Base-by-base conservation (phyloP, 2,329 filamentous ascomycete genomes). In the Chaetomiaceae sp. region DNA sequence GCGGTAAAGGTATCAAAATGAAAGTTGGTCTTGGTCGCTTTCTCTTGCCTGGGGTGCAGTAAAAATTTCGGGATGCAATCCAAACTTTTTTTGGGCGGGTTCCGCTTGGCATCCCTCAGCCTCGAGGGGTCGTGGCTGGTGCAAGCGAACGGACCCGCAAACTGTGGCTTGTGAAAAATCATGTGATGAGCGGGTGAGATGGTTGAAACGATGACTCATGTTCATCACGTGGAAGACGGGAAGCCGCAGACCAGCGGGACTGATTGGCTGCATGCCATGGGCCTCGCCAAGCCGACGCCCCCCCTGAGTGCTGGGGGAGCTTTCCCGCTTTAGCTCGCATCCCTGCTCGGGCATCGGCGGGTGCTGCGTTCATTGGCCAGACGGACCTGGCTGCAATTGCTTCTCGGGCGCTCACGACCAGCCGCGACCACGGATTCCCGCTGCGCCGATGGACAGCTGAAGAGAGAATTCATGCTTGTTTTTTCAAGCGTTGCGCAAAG, bases 41-140 rank as follows among this genome's bases (percentile, higher is more conserved):
- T 8, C n/a, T 16, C 30, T 40, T 13, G 21, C 19, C 39, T 31
- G 13, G 48, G 39, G 44, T 34, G 19, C 40, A 50, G 49, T 49
- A 54, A 55, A 56, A 61, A 56, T 49, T 57, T 51, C 37, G 33
- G 41, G 40, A 44, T 40, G 12, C 38, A 30, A 17, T 27, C 54
- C 53, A 56, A 59, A 56, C 51, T 59, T 60, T 60, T 59, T 58
- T 59, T n/a, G 25, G 27, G 10, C 5, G 12, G 30, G 44, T 27
- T 35, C 37, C 41, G 50, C 44, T 53, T 48, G 44, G 33, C 39
- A 27, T 27, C 30, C 4, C 14, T 33, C 5, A 33, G 30, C 30
- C 30, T 33, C 30, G 30, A 33, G 30, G 30, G 30, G 10, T 12
- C 30, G 30, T 33, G 30, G 30, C 30, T 33, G 30, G 30, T 33